A percentile compares a stretch with the other conserved stretches of the same genome.
phyloP scores from a whole-genome alignment of 805 yeast species.

The Komagataella pseudopastoris region DNA sequence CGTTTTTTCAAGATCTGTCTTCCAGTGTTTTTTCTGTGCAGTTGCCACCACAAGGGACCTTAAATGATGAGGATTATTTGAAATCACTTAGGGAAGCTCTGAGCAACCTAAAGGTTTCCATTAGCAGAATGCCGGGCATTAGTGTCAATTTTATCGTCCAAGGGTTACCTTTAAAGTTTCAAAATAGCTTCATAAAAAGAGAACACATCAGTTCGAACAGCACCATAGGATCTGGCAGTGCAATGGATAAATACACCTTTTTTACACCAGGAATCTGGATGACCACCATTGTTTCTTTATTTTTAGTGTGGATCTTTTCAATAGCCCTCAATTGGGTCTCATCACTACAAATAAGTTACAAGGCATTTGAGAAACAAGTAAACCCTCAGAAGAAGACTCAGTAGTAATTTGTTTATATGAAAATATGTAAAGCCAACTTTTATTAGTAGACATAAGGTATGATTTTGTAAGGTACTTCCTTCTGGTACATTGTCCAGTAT shows the following conservation, averaged over 20 bases:
- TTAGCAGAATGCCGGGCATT: neutral
- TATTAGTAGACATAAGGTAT: constrained; percentile 71
- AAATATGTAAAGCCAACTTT: neutral
- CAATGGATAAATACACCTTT: constrained; percentile 54
- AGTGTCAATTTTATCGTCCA: neutral
- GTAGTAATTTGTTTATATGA: constrained; percentile 4
- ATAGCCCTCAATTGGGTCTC: constrained; percentile 63
- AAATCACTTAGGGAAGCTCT: neutral
- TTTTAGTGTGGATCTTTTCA: constrained; percentile 42
- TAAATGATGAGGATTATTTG: neutral
- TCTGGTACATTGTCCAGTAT: constrained; percentile 76
- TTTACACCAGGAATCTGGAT: constrained; percentile 76
- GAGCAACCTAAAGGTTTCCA: neutral
- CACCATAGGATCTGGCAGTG: constrained; percentile 15
- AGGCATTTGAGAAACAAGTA: constrained; percentile 64
- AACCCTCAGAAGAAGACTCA: constrained; percentile 34
- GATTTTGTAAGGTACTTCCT: constrained; percentile 74
- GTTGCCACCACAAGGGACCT: neutral
- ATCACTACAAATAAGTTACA: constrained; percentile 64
- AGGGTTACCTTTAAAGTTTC: neutral
- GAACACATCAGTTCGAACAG: neutral
- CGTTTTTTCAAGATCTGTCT: neutral
- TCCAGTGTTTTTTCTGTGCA: neutral
- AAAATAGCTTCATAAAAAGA: neutral
- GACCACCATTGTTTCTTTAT: constrained; percentile 50